Conservation (phyloP, 805 yeast genomes). For the Candida ovalis region DNA sequence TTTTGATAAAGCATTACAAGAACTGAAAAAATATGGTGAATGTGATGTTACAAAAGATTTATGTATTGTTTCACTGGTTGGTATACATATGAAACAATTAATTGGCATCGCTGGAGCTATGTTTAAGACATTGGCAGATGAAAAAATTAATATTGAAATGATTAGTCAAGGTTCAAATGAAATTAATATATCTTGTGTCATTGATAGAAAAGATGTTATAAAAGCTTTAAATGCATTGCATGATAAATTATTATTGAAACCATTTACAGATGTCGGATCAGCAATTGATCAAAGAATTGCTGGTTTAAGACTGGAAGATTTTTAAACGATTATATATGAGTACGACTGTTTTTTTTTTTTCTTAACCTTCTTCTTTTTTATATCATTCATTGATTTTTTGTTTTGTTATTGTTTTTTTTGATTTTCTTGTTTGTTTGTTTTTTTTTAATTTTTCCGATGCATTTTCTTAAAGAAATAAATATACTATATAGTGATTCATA, state of each 20-base stretch:
- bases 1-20: conserved; percentile 70
- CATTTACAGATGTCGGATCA: conserved; percentile 28
- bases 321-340: background rate
- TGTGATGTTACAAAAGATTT: conserved; percentile 85
- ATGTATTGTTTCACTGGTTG: conserved; percentile 92
- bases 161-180: conserved; percentile 98
- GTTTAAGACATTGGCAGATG: conserved; percentile 92
- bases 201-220: conserved; percentile 74
- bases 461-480: too few species aligned
- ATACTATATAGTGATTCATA: too few species aligned
- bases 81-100: conserved; percentile 94
- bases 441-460: too few species aligned
- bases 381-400: background rate
- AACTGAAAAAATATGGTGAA: conserved; percentile 74
- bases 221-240: conserved; percentile 87
- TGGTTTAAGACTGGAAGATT: conserved; percentile 37
- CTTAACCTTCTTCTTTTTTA: background rate
- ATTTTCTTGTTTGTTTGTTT: too few species aligned
- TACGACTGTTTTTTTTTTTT: too few species aligned
- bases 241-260: conserved; percentile 59
- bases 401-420: background rate
- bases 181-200: conserved; percentile 93
- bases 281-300: conserved; percentile 44
- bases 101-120: conserved; percentile 97
- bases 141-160: conserved; percentile 93